Evolutionary conservation across 2,329 filamentous ascomycete species (phyloP).

Genomic region (Fusarium nurragi): DNA sequence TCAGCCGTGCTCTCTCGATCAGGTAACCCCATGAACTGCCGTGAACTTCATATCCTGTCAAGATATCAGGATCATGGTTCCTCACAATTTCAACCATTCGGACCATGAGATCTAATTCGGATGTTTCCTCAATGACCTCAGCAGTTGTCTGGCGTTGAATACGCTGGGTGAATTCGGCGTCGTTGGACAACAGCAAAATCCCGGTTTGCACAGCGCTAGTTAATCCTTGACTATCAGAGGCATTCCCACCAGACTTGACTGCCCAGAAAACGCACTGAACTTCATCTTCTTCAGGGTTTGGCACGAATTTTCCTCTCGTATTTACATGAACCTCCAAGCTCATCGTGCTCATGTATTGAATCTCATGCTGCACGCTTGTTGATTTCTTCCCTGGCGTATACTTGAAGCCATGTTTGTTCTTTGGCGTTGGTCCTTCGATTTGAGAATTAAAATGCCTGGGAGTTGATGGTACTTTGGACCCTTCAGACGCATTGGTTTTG

Average conservation of each 20-base stretch:
- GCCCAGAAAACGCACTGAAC: slow-evolving; percentile 92
- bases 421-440: slow-evolving; percentile 88
- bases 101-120: slow-evolving; percentile 86
- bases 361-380: slow-evolving; percentile 82
- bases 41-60: slow-evolving; percentile 95
- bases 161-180: slow-evolving; percentile 65
- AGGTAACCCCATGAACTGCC: slow-evolving; percentile 95
- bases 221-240: slow-evolving; percentile 58
- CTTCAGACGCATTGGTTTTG: slow-evolving; percentile 2
- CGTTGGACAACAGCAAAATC: slow-evolving; percentile 75
- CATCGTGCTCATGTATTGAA: slow-evolving; percentile 96
- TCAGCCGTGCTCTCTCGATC: slow-evolving; percentile 84
- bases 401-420: slow-evolving; percentile 83
- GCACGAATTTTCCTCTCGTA: slow-evolving; percentile 79
- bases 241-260: slow-evolving; percentile 77
- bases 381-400: slow-evolving; percentile 81
- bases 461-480: slow-evolving; percentile 36
- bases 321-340: slow-evolving; percentile 93
- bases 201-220: slow-evolving; percentile 68
- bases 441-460: slow-evolving; percentile 71
- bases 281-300: slow-evolving; percentile 91
- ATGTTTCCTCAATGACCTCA: slow-evolving; percentile 77
- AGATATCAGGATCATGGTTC: slow-evolving; percentile 84
- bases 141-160: slow-evolving; percentile 69
- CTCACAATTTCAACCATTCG: slow-evolving; percentile 89